Evolutionary conservation across 23 red algal species (phyloP).

Genomic region (Gracilariopsis chorda): DNA sequence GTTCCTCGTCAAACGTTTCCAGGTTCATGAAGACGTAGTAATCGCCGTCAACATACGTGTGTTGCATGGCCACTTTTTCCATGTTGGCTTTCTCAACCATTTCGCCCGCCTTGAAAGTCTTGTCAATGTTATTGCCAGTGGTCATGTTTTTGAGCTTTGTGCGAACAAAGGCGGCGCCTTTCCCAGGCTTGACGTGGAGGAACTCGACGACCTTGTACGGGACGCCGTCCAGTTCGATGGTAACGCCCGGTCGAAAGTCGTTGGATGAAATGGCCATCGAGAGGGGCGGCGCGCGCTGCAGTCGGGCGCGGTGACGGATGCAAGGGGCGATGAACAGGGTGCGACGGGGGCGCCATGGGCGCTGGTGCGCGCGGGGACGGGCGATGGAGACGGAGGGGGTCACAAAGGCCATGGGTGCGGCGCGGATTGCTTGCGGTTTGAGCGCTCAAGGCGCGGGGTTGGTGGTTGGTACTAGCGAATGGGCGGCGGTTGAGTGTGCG

Average conservation of each 20-base stretch:
- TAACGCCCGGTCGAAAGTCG: slow-evolving; percentile 83
- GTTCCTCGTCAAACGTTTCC: slow-evolving; percentile 93
- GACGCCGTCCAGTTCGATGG: slow-evolving; percentile 78
- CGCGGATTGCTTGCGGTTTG: too few species aligned
- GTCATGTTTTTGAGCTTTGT: slow-evolving; percentile 94
- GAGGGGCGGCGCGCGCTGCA: too few species aligned
- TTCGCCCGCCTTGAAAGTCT: slow-evolving; percentile 95
- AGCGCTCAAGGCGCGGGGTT: too few species aligned
- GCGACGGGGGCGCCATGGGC: too few species aligned
- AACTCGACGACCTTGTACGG: slow-evolving; percentile 79
- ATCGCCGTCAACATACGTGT: slow-evolving; percentile 88
- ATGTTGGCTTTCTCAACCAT: slow-evolving; percentile 63
- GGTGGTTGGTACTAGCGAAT: too few species aligned
- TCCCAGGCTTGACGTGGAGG: slow-evolving; percentile 97
- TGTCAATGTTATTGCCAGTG: slow-evolving; percentile 76
- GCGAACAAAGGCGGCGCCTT: slow-evolving; percentile 96
- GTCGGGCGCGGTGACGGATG: too few species aligned
- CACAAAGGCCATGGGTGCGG: too few species aligned
- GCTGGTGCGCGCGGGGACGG: too few species aligned
- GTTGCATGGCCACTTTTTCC: slow-evolving; percentile 86
- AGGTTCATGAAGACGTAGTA: slow-evolving; percentile 97
- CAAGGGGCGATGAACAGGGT: too few species aligned
- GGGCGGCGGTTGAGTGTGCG: too few species aligned
- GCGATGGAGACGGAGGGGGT: too few species aligned
- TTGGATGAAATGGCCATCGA: slow-evolving; percentile 73